phyloP scores from a whole-genome alignment of 2,329 filamentous ascomycete genomes.

The Macrophomina pseudophaseolina region DNA sequence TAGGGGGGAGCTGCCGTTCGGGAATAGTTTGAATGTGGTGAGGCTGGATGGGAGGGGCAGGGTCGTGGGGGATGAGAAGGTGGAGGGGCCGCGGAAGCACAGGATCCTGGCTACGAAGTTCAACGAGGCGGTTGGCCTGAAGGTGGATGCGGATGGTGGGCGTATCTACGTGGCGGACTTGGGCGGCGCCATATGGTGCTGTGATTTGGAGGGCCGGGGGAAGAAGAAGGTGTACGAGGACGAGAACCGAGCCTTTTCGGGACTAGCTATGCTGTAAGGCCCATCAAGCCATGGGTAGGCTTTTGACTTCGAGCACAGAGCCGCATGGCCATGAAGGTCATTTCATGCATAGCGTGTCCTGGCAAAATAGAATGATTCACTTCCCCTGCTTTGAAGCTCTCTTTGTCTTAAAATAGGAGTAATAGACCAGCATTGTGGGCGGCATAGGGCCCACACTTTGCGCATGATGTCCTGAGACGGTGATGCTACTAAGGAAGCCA shows the following conservation, averaged over 20 bases:
- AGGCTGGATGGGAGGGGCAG: background rate
- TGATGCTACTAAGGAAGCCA: too few species aligned
- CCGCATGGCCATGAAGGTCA: too few species aligned
- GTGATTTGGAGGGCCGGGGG: background rate
- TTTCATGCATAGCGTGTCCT: too few species aligned
- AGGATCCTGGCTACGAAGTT: conserved; percentile 31
- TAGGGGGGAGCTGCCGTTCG: conserved; percentile 61
- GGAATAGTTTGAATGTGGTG: conserved; percentile 58
- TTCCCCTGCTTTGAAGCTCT: too few species aligned
- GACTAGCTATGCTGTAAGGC: background rate
- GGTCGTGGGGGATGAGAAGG: conserved; percentile 1
- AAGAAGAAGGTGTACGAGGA: conserved; percentile 19
- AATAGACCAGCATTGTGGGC: too few species aligned
- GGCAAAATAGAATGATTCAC: too few species aligned
- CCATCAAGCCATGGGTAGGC: too few species aligned
- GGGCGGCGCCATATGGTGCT: conserved; percentile 26
- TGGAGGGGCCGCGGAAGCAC: background rate
- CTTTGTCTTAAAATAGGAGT: too few species aligned
- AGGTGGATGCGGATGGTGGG: conserved; percentile 29
- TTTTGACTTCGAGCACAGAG: too few species aligned
- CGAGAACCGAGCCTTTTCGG: background rate
- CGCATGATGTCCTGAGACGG: too few species aligned
- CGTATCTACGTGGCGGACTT: conserved; percentile 32
- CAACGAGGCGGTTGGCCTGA: conserved; percentile 35
- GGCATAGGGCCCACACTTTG: too few species aligned